These are phyloP conservation scores for Luvunga scandens DNA, from an alignment of 345 rosid genomes.

Conservation along the genomic window DNA sequence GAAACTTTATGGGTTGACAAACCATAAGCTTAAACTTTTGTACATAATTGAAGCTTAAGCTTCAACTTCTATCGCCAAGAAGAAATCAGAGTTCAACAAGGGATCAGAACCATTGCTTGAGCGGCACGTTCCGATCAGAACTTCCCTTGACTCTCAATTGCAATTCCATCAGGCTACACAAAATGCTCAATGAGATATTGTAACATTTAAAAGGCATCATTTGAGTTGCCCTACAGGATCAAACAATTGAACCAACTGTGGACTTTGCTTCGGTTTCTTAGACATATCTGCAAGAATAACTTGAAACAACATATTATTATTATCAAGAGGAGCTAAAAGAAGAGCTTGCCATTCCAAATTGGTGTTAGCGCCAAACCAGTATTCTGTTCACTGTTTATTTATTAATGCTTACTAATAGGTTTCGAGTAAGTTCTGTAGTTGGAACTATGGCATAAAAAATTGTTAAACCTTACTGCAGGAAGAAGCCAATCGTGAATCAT, in stretches of 20 bases:
- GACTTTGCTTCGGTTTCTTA: conserved; percentile 75
- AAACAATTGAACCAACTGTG: conserved; percentile 69
- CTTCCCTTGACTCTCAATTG: too few relatives aligned
- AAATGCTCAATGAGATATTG: too few relatives aligned
- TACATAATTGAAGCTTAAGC: too few relatives aligned
- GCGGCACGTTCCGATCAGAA: too few relatives aligned
- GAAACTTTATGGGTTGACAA: too few relatives aligned
- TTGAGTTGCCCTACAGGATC: conserved; percentile 67
- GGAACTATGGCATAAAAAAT: background rate
- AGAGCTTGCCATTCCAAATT: background rate
- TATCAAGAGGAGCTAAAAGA: background rate
- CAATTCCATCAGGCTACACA: too few relatives aligned
- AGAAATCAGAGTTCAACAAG: too few relatives aligned
- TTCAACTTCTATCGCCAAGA: too few relatives aligned
- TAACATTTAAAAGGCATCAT: too few relatives aligned
- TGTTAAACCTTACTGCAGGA: conserved; percentile 47
- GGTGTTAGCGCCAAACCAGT: background rate
- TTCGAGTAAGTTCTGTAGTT: background rate
- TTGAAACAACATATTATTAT: background rate
- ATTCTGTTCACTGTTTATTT: background rate
- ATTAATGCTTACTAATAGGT: background rate
- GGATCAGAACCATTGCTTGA: too few relatives aligned
- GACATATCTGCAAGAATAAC: conserved; percentile 50
- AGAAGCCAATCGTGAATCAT: conserved; percentile 30
- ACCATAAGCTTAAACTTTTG: too few relatives aligned